phyloP scores from a whole-genome alignment of 306 rosid species.

The Castanospermum australe region DNA sequence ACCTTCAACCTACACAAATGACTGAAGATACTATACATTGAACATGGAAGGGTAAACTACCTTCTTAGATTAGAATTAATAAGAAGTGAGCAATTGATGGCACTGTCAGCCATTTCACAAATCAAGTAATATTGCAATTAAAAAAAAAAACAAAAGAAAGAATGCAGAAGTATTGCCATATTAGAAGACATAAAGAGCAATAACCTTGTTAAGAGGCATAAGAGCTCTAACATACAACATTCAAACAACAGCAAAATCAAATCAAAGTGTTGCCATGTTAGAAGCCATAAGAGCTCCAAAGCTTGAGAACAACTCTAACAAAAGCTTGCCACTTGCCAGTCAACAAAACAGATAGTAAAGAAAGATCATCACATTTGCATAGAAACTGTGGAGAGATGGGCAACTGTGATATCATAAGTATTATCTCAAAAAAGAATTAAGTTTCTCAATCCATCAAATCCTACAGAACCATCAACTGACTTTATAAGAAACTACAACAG shows the following conservation, averaged over 20 bases:
- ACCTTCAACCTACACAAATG: conserved; percentile 15
- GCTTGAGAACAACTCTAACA: not conserved
- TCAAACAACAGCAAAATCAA: not conserved
- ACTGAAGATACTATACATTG: conserved; percentile 2
- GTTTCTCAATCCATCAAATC: conserved; percentile 8
- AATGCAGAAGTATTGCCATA: not conserved
- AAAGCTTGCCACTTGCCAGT: not conserved
- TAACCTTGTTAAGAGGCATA: not conserved
- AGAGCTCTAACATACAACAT: not conserved
- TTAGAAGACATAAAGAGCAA: conserved; percentile 1
- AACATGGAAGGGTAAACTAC: not conserved
- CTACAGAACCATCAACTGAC: conserved; percentile 11
- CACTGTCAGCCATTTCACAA: not conserved
- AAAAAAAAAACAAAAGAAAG: not conserved
- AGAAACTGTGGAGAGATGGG: not conserved
- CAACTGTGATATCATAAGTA: not conserved
- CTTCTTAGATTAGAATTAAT: not conserved
- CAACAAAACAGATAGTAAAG: conserved; percentile 10
- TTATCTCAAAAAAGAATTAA: not conserved
- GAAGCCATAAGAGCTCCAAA: not conserved
- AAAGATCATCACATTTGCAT: not conserved
- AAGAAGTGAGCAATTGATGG: not conserved
- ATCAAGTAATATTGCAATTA: conserved; percentile 8
- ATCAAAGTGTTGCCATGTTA: not conserved
- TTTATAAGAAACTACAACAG: conserved; percentile 4